phyloP scores from a whole-genome alignment of 176 grass and related monocot genomes.

The Hordeum marinum region DNA sequence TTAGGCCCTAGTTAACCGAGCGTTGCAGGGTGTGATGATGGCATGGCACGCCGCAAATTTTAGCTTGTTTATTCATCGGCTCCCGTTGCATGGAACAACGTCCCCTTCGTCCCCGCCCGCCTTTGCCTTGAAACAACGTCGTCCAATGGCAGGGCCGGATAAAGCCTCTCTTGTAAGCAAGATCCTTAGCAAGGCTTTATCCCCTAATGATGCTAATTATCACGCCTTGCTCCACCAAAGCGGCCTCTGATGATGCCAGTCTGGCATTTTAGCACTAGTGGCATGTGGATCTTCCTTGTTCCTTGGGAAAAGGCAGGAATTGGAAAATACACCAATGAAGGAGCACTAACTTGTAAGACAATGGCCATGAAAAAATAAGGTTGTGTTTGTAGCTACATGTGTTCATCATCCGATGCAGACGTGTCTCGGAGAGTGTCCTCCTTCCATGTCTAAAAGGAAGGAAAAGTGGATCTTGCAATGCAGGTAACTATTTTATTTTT shows the following conservation, averaged over 20 bases:
- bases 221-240: not conserved
- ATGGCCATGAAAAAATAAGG: no score
- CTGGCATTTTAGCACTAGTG: not conserved
- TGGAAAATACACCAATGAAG: no score
- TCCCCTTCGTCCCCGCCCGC: not conserved
- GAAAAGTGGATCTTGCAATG: no score
- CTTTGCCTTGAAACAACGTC: slow-evolving; percentile 26
- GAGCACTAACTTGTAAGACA: no score
- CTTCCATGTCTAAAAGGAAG: no score
- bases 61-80: slow-evolving; percentile 4
- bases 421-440: no score
- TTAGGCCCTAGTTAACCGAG: not conserved
- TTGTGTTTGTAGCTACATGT: no score
- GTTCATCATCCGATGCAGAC: no score
- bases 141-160: slow-evolving; percentile 17
- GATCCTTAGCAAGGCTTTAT: slow-evolving; percentile 18
- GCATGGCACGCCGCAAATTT: not conserved
- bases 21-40: not conserved
- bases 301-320: not conserved
- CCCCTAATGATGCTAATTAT: slow-evolving; percentile 38
- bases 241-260: not conserved
- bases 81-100: slow-evolving; percentile 14
- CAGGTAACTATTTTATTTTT: no score
- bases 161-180: slow-evolving; percentile 29
- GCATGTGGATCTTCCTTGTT: not conserved